phyloP scores from a whole-genome alignment of 257 asterid species.

The Lantana camara region DNA sequence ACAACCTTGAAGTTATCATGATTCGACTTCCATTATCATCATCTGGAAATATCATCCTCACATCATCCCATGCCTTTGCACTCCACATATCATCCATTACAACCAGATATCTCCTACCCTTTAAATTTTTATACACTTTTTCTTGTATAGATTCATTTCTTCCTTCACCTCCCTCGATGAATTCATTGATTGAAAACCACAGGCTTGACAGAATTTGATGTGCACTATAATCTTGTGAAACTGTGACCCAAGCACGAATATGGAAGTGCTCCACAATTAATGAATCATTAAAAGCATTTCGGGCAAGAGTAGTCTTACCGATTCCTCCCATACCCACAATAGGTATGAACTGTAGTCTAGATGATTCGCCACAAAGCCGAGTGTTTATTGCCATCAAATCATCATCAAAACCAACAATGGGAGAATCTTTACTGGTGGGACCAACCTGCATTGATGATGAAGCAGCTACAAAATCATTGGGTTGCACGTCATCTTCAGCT shows the following conservation, averaged over 20 bases:
- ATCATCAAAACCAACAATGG: neutral
- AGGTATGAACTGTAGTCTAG: neutral
- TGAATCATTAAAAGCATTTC: neutral
- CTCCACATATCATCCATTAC: neutral
- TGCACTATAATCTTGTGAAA: neutral
- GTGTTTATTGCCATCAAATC: neutral
- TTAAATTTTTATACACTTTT: neutral
- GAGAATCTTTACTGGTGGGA: neutral
- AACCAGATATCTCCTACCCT: neutral
- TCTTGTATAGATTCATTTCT: neutral
- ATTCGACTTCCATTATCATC: neutral
- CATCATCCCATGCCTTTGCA: neutral
- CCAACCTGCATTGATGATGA: neutral
- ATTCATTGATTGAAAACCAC: neutral
- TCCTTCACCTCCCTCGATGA: neutral
- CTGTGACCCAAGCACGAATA: neutral
- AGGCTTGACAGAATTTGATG: neutral
- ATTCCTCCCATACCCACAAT: neutral
- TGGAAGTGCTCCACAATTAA: neutral
- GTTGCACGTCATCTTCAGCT: neutral
- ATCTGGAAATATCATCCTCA: neutral
- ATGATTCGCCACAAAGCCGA: neutral
- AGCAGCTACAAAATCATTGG: neutral
- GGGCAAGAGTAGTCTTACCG: neutral
- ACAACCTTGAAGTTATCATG: neutral